Conservation (phyloP, 179 eudicot genomes). For the Silene noctiflora region DNA sequence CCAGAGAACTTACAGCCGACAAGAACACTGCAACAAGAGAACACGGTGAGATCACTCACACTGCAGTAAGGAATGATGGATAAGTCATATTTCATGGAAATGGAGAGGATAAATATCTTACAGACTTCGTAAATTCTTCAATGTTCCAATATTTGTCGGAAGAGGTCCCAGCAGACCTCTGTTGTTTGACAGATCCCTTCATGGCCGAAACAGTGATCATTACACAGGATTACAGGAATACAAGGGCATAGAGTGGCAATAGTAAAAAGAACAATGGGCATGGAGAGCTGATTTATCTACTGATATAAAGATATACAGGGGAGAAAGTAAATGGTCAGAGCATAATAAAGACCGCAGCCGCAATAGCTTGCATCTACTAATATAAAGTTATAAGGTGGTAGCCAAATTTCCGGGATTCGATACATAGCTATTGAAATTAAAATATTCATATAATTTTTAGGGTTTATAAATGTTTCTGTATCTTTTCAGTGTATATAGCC, state of each 20-base stretch:
- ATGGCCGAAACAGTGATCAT: constrained; percentile 17
- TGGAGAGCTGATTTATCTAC: background rate
- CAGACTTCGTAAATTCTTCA: constrained; percentile 50
- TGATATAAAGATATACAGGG: background rate
- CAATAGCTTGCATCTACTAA: too few species aligned
- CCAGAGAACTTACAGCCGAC: constrained; percentile 57
- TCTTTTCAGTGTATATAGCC: too few species aligned
- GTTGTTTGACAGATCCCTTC: constrained; percentile 80
- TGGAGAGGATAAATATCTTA: constrained; percentile 32
- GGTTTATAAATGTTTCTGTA: too few species aligned
- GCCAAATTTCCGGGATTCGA: too few species aligned
- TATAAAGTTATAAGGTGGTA: too few species aligned
- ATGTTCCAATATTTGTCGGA: constrained; percentile 53
- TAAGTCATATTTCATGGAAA: background rate
- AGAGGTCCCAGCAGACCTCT: constrained; percentile 55
- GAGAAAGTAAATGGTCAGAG: background rate
- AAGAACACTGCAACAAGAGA: constrained; percentile 30
- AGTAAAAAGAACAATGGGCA: constrained; percentile 11
- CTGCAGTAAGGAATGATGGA: background rate
- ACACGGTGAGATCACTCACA: constrained; percentile 2
- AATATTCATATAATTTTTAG: too few species aligned
- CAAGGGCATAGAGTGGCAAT: background rate
- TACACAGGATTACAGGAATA: background rate
- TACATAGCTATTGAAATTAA: too few species aligned
- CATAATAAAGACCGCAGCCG: too few species aligned